A percentile compares a stretch with the other conserved stretches of the same genome.
Conservation (phyloP, 2,329 filamentous ascomycete species). For the Blastomyces silverae region DNA sequence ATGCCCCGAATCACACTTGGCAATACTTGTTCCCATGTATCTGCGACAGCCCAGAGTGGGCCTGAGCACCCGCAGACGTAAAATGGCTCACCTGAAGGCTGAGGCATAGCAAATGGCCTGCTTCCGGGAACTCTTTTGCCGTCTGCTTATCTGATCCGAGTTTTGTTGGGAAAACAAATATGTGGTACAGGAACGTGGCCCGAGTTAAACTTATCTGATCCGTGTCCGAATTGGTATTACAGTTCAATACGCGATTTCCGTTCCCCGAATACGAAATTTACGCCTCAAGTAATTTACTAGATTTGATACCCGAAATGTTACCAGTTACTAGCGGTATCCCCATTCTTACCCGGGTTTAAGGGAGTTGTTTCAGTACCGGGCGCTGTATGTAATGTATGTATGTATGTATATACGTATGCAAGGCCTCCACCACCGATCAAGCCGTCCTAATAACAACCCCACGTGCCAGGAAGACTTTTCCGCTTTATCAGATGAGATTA, state of each 20-base stretch:
- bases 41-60: constrained; percentile 3
- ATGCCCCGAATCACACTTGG: not conserved
- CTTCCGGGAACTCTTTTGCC: not conserved
- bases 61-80: not conserved
- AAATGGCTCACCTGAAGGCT: not conserved
- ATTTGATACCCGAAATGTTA: too few species aligned
- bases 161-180: not conserved
- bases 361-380: too few species aligned
- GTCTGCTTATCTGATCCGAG: constrained; percentile 11
- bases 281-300: too few species aligned
- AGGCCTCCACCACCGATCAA: too few species aligned
- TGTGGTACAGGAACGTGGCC: too few species aligned
- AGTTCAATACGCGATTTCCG: not conserved
- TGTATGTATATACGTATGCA: not conserved
- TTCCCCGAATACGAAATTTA: not conserved
- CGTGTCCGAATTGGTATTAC: not conserved
- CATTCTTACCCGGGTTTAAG: not conserved
- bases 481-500: constrained; percentile 4
- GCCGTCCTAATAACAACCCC: not conserved
- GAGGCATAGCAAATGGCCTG: not conserved
- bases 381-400: not conserved
- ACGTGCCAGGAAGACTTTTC: not conserved
- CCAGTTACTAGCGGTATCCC: not conserved
- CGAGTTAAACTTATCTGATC: constrained; percentile 9
- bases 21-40: not conserved